Evolutionary conservation across 108 stramenopile genomes (phyloP).

Genomic region (Fragilaria crotonensis): DNA sequence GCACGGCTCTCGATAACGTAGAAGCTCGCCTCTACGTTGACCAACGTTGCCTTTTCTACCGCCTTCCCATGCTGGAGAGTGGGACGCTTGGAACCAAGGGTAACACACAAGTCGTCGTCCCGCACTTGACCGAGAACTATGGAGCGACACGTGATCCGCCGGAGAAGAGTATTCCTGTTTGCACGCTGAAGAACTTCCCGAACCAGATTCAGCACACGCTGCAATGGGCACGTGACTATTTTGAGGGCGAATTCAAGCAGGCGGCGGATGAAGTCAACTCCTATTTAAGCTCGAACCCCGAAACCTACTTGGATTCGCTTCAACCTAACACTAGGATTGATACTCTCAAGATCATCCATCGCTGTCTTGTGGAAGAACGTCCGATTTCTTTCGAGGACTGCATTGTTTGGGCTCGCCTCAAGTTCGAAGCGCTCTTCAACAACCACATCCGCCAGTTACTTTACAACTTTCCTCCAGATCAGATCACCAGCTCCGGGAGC

Average conservation of each 20-base stretch:
- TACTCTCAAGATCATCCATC: constrained; percentile 69
- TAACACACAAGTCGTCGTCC: constrained; percentile 96
- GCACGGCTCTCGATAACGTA: constrained; percentile 98
- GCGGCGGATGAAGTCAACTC: constrained; percentile 90
- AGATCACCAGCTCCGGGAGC: constrained; percentile 82
- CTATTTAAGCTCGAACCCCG: constrained; percentile 77
- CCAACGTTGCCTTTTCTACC: constrained; percentile 93
- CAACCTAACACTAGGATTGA: constrained; percentile 92
- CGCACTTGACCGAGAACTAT: constrained; percentile 95
- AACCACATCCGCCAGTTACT: constrained; percentile 94
- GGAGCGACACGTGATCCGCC: constrained; percentile 97
- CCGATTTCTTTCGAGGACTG: constrained; percentile 92
- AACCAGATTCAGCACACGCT: constrained; percentile 97
- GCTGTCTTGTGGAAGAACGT: constrained; percentile 79
- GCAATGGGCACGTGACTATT: constrained; percentile 99
- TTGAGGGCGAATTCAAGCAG: constrained; percentile 97
- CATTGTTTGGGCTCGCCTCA: constrained; percentile 88
- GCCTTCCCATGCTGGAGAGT: constrained; percentile 95
- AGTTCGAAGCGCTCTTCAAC: constrained; percentile 91
- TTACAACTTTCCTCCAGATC: constrained; percentile 94
- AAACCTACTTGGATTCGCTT: constrained; percentile 60
- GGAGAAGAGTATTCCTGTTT: constrained; percentile 97
- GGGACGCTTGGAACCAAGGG: constrained; percentile 99
- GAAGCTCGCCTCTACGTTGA: constrained; percentile 98
- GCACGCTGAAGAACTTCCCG: constrained; percentile 99